phyloP scores from a whole-genome alignment of 257 asterid species.

The Echium plantagineum region DNA sequence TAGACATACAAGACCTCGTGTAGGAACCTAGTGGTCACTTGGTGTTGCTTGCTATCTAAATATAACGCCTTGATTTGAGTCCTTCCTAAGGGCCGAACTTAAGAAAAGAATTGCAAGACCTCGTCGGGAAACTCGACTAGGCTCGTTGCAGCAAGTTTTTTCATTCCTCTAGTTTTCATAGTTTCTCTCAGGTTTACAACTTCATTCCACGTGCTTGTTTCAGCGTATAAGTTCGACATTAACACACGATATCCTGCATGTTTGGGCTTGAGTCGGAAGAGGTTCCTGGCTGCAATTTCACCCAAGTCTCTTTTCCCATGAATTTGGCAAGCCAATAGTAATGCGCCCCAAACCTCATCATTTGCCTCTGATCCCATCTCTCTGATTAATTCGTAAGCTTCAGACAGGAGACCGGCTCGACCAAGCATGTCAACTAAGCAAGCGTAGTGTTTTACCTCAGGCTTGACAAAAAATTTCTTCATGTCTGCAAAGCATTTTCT shows the following conservation, averaged over 20 bases:
- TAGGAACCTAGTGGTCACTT: too few relatives aligned
- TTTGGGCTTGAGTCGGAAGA: slow-evolving; percentile 7
- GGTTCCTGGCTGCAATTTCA: slow-evolving; percentile 11
- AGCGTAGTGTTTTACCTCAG: slow-evolving; percentile 13
- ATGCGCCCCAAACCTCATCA: slow-evolving; percentile 18
- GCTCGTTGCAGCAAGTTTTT: background rate
- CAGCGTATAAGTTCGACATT: slow-evolving; percentile 18
- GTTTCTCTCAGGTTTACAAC: slow-evolving; percentile 13
- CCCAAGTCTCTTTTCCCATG: slow-evolving; percentile 11
- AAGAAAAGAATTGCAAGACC: too few relatives aligned
- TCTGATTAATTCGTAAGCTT: slow-evolving; percentile 12
- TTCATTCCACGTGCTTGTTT: slow-evolving; percentile 16
- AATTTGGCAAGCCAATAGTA: slow-evolving; percentile 15
- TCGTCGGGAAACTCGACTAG: background rate
- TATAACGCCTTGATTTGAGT: too few relatives aligned
- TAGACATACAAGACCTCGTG: too few relatives aligned
- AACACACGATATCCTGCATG: slow-evolving; percentile 13
- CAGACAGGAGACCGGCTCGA: slow-evolving; percentile 15
- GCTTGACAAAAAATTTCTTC: background rate
- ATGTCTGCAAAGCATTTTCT: background rate
- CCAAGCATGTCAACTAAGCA: slow-evolving; percentile 16
- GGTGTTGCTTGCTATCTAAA: too few relatives aligned
- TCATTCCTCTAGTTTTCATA: slow-evolving; percentile 14
- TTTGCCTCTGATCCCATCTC: slow-evolving; percentile 14
- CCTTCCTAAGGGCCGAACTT: too few relatives aligned